Percentiles rank a stretch among this genome's conserved stretches.
These are phyloP conservation scores for Cephaloascus albidus DNA, from an alignment of 805 yeast species.

Conservation along the genomic window DNA sequence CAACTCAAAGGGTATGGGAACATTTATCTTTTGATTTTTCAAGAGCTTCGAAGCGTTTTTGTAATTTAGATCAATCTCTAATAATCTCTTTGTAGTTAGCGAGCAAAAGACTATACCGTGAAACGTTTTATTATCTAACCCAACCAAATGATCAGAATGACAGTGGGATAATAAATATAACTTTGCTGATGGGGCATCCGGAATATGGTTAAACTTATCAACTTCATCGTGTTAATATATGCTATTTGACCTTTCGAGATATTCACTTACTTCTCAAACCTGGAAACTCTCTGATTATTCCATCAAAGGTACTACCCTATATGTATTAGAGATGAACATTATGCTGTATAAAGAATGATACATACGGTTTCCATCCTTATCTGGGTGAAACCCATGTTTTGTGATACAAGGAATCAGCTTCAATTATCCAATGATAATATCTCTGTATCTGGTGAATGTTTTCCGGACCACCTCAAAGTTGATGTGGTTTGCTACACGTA, in stretches of 20 bases:
- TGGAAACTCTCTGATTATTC: conserved; percentile 10
- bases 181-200: not conserved
- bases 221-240: conserved; percentile 5
- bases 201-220: not conserved
- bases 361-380: too few relatives aligned
- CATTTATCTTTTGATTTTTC: conserved; percentile 11
- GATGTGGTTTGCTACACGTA: too few relatives aligned
- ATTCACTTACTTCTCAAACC: conserved; percentile 8
- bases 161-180: conserved; percentile 10
- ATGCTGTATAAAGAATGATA: too few relatives aligned
- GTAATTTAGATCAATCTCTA: conserved; percentile 6
- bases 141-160: conserved; percentile 11
- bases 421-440: too few relatives aligned
- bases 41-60: conserved; percentile 10
- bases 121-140: conserved; percentile 8
- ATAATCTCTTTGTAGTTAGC: conserved; percentile 9
- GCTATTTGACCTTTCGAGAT: not conserved
- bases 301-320: conserved; percentile 6
- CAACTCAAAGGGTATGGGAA: conserved; percentile 10
- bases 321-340: too few relatives aligned
- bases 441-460: too few relatives aligned
- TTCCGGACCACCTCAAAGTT: too few relatives aligned
- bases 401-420: too few relatives aligned
- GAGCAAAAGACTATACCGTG: conserved; percentile 6
- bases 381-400: too few relatives aligned